phyloP scores from a whole-genome alignment of 2,329 filamentous ascomycete genomes.

The Diplodia sapinea region DNA sequence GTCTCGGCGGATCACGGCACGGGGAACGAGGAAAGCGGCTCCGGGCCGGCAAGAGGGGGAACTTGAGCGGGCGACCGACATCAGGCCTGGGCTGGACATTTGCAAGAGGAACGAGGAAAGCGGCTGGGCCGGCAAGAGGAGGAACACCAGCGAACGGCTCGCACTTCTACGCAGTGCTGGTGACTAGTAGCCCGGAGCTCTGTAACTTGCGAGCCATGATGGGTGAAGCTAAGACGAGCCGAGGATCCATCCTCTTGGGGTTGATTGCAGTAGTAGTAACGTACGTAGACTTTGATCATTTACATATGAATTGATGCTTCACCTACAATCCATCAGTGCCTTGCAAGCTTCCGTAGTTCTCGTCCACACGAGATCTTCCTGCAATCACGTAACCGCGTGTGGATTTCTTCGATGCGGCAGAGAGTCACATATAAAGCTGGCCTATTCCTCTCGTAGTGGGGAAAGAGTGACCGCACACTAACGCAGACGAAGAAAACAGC shows the following conservation, averaged over 20 bases:
- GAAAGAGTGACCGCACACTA: too few relatives aligned
- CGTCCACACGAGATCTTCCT: background rate
- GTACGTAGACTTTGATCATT: background rate
- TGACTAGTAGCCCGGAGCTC: conserved; percentile 13
- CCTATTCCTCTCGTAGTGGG: too few relatives aligned
- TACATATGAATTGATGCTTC: background rate
- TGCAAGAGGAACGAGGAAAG: background rate
- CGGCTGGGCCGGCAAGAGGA: conserved; percentile 10
- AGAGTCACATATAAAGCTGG: too few relatives aligned
- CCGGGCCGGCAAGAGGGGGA: conserved; percentile 9
- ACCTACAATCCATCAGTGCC: background rate
- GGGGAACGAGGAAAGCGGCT: too few relatives aligned
- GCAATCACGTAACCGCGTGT: background rate
- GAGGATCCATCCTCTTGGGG: background rate
- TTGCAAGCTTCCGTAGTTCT: background rate
- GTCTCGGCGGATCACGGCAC: background rate
- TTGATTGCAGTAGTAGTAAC: too few relatives aligned
- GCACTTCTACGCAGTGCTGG: conserved; percentile 17
- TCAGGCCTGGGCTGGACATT: background rate
- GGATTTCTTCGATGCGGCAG: background rate
- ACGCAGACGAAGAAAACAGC: too few relatives aligned
- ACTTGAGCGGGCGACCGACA: background rate
- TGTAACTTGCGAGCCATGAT: background rate
- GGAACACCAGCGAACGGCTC: conserved; percentile 12
- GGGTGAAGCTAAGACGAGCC: conserved; percentile 19